Evolutionary conservation across 2,329 filamentous ascomycete species (phyloP).

Genomic region (Trichophyton benhamiae): DNA sequence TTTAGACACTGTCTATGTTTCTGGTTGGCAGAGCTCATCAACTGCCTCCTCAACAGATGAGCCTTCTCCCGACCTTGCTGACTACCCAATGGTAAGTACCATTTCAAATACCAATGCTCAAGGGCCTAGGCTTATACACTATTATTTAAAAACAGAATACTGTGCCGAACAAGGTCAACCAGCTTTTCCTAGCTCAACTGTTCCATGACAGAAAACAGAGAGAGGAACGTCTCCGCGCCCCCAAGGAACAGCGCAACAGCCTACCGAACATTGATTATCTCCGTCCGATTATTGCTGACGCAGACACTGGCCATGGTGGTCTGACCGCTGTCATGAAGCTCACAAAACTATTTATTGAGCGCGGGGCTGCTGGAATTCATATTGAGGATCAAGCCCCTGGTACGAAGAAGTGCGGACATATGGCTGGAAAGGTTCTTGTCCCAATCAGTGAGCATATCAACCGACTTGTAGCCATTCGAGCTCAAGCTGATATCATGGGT

Average conservation of each 20-base stretch:
- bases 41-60: constrained; percentile 92
- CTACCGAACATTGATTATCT: constrained; percentile 83
- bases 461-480: constrained; percentile 86
- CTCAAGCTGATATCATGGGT: constrained; percentile 98
- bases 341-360: constrained; percentile 93
- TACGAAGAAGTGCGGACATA: constrained; percentile 99
- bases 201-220: constrained; percentile 99
- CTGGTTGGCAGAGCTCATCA: constrained; percentile 95
- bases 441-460: constrained; percentile 98
- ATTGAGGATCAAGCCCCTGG: constrained; percentile 97
- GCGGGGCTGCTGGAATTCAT: constrained; percentile 92
- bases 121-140: not conserved
- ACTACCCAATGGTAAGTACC: constrained; percentile 72
- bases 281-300: constrained; percentile 89
- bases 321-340: constrained; percentile 99
- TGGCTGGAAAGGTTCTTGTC: constrained; percentile 96
- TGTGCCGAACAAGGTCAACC: constrained; percentile 94
- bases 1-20: constrained; percentile 96
- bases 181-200: constrained; percentile 95
- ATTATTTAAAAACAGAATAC: constrained; percentile 56
- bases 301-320: constrained; percentile 92
- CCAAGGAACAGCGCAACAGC: constrained; percentile 58
- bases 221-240: constrained; percentile 73
- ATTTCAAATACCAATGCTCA: not conserved
- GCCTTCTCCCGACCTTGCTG: constrained; percentile 91